Base-by-base conservation (phyloP, 805 yeast genomes). In the Candida anglica region DNA sequence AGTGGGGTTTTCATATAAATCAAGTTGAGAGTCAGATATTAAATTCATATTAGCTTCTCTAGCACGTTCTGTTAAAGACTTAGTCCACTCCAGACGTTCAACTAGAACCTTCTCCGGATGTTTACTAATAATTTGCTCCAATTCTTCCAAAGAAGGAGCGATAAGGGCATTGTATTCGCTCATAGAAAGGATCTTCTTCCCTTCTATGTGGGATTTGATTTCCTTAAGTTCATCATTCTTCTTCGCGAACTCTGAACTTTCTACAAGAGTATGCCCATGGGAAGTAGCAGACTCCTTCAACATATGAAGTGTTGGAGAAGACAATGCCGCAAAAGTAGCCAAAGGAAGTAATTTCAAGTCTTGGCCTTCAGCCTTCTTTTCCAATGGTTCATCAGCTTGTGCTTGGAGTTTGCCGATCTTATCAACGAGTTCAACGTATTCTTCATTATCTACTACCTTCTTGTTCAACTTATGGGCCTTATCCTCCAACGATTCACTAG, bases 71-170 rank as follows among this genome's bases (percentile, higher is more conserved):
- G 33, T 41, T 24, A 50, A 40, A 21, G 25, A 44, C 10, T 47
- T 58, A 9, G 27, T 34, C 11, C 35, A 27, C 20, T 38, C 37
- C 9, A 34, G 15, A 16, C 19, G 35, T 22, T 37, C 40, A 9
- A 66, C 34, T 2, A 63, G 50, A 19, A 65, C 46, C 28, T 44
- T 53, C 22, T 45, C 46, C n/a, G n/a, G n/a, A n/a, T n/a, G n/a
- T n/a, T n/a, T n/a, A n/a, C n/a, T n/a, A n/a, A n/a, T n/a, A n/a
- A n/a, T n/a, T n/a, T n/a, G n/a, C 15, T 23, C 15, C 14, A 53
- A 43, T 14, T 33, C 33, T 6, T 43, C 42, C 6, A 27, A 6
- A 5, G 30, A 11, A 5, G 30, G 30, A 13, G 30, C 16, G n/a
- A 14, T 6, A 17, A 27, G 30, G 5, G 6, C 19, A 6, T 27